These are phyloP conservation scores for Berberis thunbergii DNA, from an alignment of 164 flowering plant species.

Conservation along the genomic window DNA sequence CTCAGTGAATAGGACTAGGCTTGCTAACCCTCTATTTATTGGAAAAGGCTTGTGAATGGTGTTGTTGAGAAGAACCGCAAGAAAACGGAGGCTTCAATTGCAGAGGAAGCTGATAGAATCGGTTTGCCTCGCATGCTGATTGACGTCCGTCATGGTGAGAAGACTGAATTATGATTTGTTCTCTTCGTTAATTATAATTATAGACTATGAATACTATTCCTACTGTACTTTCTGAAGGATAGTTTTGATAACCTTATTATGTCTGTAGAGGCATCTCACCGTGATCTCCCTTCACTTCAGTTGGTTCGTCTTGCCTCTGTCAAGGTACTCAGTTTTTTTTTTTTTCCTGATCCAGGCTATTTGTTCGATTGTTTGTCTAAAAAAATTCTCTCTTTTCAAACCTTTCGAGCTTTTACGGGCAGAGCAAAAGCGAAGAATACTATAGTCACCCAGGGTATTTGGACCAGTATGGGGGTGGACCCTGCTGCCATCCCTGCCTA, in stretches of 20 bases:
- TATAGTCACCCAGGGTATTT: no score
- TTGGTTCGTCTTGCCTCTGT: conserved; percentile 53
- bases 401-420: neutral
- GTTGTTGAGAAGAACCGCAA: conserved; percentile 70
- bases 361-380: no score
- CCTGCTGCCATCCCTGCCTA: no score
- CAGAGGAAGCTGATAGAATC: conserved; percentile 58
- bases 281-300: conserved; percentile 75
- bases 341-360: no score
- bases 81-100: conserved; percentile 50
- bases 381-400: neutral
- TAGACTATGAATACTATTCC: neutral
- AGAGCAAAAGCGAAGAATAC: no score
- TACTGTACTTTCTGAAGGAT: neutral
- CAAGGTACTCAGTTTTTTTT: conserved; percentile 28
- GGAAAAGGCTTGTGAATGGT: conserved; percentile 78
- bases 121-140: conserved; percentile 76
- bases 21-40: conserved; percentile 5
- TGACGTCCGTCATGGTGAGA: conserved; percentile 88
- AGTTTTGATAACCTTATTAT: neutral
- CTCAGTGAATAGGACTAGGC: neutral
- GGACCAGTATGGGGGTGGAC: no score
- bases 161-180: neutral
- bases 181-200: no score
- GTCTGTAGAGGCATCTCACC: conserved; percentile 82